Conservation (phyloP, 2,329 filamentous ascomycete species). For the Epichloe festucae region DNA sequence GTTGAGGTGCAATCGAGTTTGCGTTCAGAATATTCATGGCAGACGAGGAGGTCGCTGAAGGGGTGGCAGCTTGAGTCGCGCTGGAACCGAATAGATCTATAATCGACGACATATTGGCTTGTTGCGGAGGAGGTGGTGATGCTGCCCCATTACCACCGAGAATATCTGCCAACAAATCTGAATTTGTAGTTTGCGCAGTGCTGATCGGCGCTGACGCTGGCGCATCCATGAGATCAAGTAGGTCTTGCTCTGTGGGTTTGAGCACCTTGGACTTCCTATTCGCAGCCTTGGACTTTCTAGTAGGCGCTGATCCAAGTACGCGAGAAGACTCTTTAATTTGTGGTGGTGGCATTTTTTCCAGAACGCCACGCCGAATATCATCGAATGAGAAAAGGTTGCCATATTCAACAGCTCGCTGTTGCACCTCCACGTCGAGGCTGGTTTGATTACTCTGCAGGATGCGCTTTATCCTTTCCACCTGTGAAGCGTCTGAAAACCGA, state of each 20-base stretch:
- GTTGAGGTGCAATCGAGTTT: constrained; percentile 29
- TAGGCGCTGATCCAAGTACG: constrained; percentile 67
- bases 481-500: constrained; percentile 67
- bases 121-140: constrained; percentile 35
- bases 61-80: constrained; percentile 22
- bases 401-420: constrained; percentile 93
- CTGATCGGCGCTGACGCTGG: constrained; percentile 40
- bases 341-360: constrained; percentile 92
- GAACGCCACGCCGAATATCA: constrained; percentile 71
- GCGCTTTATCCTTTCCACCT: constrained; percentile 72
- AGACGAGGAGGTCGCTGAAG: constrained; percentile 26
- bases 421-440: constrained; percentile 87
- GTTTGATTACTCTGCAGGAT: constrained; percentile 67
- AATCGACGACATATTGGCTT: constrained; percentile 55
- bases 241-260: constrained; percentile 81
- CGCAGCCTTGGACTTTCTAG: constrained; percentile 51
- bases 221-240: constrained; percentile 85
- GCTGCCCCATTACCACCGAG: constrained; percentile 54
- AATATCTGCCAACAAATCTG: constrained; percentile 84
- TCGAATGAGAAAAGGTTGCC: constrained; percentile 88
- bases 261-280: constrained; percentile 65
- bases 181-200: constrained; percentile 51
- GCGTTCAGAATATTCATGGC: constrained; percentile 37
- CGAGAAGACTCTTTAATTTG: constrained; percentile 94
- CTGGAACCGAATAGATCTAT: constrained; percentile 71